Base-by-base conservation (phyloP, 495 filamentous ascomycete genomes). In the Aspergillus incahuasiensis region DNA sequence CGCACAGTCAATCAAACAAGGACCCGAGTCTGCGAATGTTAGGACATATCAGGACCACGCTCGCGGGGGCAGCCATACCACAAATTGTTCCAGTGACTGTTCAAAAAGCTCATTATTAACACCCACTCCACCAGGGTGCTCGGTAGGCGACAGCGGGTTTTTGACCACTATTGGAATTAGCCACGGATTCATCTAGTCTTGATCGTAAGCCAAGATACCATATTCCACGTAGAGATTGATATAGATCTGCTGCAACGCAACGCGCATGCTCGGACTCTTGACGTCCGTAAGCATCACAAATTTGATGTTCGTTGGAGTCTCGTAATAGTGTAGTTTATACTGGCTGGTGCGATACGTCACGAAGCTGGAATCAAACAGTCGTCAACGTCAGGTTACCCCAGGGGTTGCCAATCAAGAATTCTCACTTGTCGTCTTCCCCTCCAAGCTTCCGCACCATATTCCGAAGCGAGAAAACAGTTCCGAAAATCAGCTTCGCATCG, bases 281-380 rank as follows among this genome's bases (percentile, higher is more conserved):
- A 86, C 84, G 73, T 97, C 94, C 35, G 92, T 97, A 61, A 97
- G 75, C 89, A 98, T 91, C 61, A 97, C 91, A 58, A 97, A 92
- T 64, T 96, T 95, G 66, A 94, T 85, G 66, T 86, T 92, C 50
- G 91, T 96, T 0, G 90, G 89, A 13, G 94, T 97, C 78, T 98
- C 94, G 80, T 96, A 97, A 76, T 95, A 98, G 76, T 98, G 94
- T 52, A 97, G 84, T 74, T 97, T 96, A 76, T 98, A 98, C 68
- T 96, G 89, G 60, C 80, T 86, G 50, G 94, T 98, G 62, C 88
- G 84, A 72, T 86, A 97, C 34, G 83, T 85, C 57, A 97, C 86
- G 72, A 97, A 97, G 69, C 87, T 92, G 74, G 56, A 51, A 44
- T 48, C 38, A 54, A 30, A 25, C n/a, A 15, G 13, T 20, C 0